Conservation (phyloP, 805 yeast genomes). For the Dipodascus albidus region DNA sequence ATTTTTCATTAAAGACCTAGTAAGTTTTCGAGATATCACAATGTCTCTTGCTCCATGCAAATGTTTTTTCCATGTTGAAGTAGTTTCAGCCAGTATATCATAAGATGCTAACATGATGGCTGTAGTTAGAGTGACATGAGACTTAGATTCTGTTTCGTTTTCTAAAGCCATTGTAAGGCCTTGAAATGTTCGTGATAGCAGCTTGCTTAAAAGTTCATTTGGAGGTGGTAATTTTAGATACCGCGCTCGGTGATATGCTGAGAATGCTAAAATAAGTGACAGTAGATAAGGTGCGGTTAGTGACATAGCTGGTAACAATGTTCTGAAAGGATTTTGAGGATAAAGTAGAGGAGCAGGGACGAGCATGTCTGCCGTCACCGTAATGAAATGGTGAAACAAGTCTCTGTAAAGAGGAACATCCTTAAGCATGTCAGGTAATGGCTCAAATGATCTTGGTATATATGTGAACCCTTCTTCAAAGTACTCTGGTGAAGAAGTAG, state of each 20-base stretch:
- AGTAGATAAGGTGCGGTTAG: slow-evolving; percentile 43
- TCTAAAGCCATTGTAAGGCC: slow-evolving; percentile 41
- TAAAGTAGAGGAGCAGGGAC: slow-evolving; percentile 56
- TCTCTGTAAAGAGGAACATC: slow-evolving; percentile 51
- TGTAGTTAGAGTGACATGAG: slow-evolving; percentile 57
- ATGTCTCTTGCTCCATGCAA: slow-evolving; percentile 58
- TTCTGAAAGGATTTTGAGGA: slow-evolving; percentile 53
- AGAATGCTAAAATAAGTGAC: slow-evolving; percentile 43
- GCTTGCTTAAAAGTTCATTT: slow-evolving; percentile 34
- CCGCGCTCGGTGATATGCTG: slow-evolving; percentile 29
- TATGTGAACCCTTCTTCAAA: neutral
- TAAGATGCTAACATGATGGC: slow-evolving; percentile 48
- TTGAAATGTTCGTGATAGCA: slow-evolving; percentile 46
- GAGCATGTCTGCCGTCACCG: slow-evolving; percentile 46
- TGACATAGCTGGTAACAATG: slow-evolving; percentile 57
- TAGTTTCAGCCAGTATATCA: slow-evolving; percentile 30
- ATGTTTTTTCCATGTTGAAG: slow-evolving; percentile 49
- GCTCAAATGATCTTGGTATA: slow-evolving; percentile 28
- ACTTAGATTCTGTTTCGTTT: slow-evolving; percentile 40
- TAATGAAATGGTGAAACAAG: slow-evolving; percentile 50
- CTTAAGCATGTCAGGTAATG: slow-evolving; percentile 49
- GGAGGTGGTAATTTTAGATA: slow-evolving; percentile 13
- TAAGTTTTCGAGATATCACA: slow-evolving; percentile 38
- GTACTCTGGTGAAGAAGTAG: slow-evolving; percentile 2
- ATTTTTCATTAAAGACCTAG: slow-evolving; percentile 16